These are phyloP conservation scores for Penicillium digitatum DNA, from an alignment of 2,329 filamentous ascomycete genomes.

Conservation along the genomic window DNA sequence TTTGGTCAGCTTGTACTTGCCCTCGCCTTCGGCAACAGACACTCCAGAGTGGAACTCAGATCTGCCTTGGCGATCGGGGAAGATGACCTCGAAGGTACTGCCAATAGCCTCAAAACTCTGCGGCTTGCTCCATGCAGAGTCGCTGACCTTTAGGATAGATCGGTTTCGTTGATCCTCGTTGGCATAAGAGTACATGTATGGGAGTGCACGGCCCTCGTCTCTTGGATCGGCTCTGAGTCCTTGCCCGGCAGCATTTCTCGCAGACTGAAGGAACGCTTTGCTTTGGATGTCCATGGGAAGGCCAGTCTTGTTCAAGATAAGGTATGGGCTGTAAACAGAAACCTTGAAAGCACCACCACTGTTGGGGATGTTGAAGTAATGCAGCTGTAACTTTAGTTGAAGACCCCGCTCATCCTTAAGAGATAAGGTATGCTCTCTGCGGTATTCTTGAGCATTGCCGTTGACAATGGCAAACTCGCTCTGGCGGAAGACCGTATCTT, in stretches of 20 bases:
- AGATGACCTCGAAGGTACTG: slow-evolving; percentile 80
- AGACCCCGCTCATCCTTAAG: slow-evolving; percentile 83
- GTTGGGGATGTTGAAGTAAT: slow-evolving; percentile 86
- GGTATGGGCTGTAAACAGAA: slow-evolving; percentile 89
- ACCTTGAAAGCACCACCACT: slow-evolving; percentile 95
- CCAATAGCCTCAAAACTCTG: slow-evolving; percentile 98
- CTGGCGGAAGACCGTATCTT: slow-evolving; percentile 88
- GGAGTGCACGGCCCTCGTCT: slow-evolving; percentile 61
- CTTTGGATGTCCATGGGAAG: slow-evolving; percentile 81
- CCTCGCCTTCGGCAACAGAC: slow-evolving; percentile 82
- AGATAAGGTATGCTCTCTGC: slow-evolving; percentile 70
- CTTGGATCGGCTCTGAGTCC: slow-evolving; percentile 55
- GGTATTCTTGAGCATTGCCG: slow-evolving; percentile 80
- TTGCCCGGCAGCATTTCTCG: slow-evolving; percentile 79
- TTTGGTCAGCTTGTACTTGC: slow-evolving; percentile 97
- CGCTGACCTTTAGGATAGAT: slow-evolving; percentile 78
- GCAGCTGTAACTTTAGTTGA: slow-evolving; percentile 73
- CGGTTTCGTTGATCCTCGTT: slow-evolving; percentile 88
- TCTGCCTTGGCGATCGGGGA: slow-evolving; percentile 66
- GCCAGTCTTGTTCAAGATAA: slow-evolving; percentile 92
- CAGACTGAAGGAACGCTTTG: slow-evolving; percentile 81
- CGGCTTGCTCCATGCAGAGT: slow-evolving; percentile 93
- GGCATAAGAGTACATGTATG: slow-evolving; percentile 94
- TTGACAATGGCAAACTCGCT: slow-evolving; percentile 99
- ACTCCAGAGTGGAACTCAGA: slow-evolving; percentile 90